Conservation (phyloP, 108 stramenopile genomes). For the Conticribra weissflogii region DNA sequence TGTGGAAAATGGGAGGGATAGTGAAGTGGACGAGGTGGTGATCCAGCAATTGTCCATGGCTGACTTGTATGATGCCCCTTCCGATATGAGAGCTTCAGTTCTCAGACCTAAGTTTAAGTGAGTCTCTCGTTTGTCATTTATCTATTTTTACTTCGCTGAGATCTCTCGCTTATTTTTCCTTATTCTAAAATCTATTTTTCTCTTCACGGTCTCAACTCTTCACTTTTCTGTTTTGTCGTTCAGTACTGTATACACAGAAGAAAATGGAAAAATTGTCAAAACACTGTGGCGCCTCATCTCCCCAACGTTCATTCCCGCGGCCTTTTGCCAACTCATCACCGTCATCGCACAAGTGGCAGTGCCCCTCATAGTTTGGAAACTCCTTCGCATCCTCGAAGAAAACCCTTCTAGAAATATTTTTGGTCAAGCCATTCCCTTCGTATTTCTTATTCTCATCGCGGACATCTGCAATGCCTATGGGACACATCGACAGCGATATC, state of each 20-base stretch:
- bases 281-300: slow-evolving; percentile 63
- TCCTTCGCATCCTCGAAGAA: slow-evolving; percentile 67
- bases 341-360: slow-evolving; percentile 68
- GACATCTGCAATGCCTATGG: slow-evolving; percentile 63
- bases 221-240: slow-evolving; percentile 19
- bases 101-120: background rate
- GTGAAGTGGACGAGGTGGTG: background rate
- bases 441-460: slow-evolving; percentile 49
- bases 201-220: slow-evolving; percentile 20
- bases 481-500: slow-evolving; percentile 73
- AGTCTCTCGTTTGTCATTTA: too few relatives aligned
- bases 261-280: slow-evolving; percentile 1
- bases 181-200: background rate
- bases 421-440: slow-evolving; percentile 50
- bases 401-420: slow-evolving; percentile 41
- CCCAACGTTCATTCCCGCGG: slow-evolving; percentile 71
- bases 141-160: background rate
- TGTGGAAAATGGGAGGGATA: background rate
- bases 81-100: background rate
- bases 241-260: background rate
- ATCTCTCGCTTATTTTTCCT: background rate
- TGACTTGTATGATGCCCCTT: slow-evolving; percentile 18
- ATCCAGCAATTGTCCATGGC: slow-evolving; percentile 18
- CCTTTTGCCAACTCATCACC: slow-evolving; percentile 67
- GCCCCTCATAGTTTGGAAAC: slow-evolving; percentile 74